These are phyloP conservation scores for Vaccinium macrocarpon DNA, from an alignment of 148 eudicot species.

Conservation along the genomic window DNA sequence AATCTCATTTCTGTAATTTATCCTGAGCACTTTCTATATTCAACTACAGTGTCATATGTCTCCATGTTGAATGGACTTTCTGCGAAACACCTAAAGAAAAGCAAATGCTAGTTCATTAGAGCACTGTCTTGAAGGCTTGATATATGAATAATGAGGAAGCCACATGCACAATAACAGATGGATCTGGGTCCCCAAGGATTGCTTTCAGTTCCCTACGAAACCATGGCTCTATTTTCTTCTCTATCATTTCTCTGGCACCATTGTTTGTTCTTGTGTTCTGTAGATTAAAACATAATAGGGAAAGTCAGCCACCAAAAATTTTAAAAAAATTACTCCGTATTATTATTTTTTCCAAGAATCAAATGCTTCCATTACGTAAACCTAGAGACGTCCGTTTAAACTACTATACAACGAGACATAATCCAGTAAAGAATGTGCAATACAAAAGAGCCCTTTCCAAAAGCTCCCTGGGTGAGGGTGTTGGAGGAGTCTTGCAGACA, in stretches of 20 bases:
- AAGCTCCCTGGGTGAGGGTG: background rate
- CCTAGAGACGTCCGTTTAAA: background rate
- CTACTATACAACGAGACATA: background rate
- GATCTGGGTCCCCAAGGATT: slow-evolving; percentile 62
- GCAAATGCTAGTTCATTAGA: slow-evolving; percentile 10
- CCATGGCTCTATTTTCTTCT: slow-evolving; percentile 66
- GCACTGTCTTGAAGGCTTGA: slow-evolving; percentile 28
- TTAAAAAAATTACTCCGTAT: no score
- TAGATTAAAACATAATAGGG: slow-evolving; percentile 8
- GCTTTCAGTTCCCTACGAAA: slow-evolving; percentile 64
- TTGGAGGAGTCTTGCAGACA: background rate
- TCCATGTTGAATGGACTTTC: slow-evolving; percentile 57
- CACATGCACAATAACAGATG: slow-evolving; percentile 64
- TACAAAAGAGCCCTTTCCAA: slow-evolving; percentile 1
- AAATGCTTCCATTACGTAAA: slow-evolving; percentile 5
- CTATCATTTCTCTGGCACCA: slow-evolving; percentile 36
- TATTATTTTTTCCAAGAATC: background rate
- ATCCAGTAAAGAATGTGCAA: background rate
- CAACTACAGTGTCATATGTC: slow-evolving; percentile 61
- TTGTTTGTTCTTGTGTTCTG: slow-evolving; percentile 28
- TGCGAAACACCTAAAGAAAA: slow-evolving; percentile 60
- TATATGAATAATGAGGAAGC: slow-evolving; percentile 47
- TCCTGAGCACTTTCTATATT: slow-evolving; percentile 26
- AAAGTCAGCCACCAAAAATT: slow-evolving; percentile 9
- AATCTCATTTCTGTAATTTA: slow-evolving; percentile 12